Evolutionary conservation across 352 stramenopile species (phyloP).

Genomic region (Phytophthora citricola): DNA sequence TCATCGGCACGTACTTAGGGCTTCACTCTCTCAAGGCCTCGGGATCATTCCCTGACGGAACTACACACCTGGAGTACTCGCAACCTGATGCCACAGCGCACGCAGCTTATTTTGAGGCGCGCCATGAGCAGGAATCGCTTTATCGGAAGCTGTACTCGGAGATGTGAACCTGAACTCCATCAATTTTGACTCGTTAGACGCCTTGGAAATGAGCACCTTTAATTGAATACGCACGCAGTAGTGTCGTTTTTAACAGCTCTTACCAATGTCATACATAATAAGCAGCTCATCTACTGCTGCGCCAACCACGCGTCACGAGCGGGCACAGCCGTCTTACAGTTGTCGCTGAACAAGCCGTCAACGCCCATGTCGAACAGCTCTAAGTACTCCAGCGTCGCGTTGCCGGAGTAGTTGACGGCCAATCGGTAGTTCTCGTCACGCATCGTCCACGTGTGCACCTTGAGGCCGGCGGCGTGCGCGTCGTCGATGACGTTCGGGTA

Average conservation of each 20-base stretch:
- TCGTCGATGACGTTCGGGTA: constrained; percentile 55
- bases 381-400: constrained; percentile 67
- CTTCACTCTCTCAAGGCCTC: constrained; percentile 61
- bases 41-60: constrained; percentile 33
- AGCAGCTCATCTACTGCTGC: constrained; percentile 27
- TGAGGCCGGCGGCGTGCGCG: constrained; percentile 59
- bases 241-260: constrained; percentile 10
- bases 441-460: constrained; percentile 70
- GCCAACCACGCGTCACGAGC: constrained; percentile 50
- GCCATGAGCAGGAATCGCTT: constrained; percentile 72
- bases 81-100: constrained; percentile 59
- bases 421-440: constrained; percentile 72
- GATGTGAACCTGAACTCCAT: background rate
- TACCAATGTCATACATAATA: constrained; percentile 1
- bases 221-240: constrained; percentile 11
- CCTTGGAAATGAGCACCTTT: background rate
- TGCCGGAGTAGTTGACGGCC: constrained; percentile 66
- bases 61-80: constrained; percentile 37
- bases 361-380: constrained; percentile 69
- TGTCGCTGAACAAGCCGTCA: constrained; percentile 70
- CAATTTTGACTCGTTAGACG: constrained; percentile 13
- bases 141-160: constrained; percentile 76
- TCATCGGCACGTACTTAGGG: constrained; percentile 66
- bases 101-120: constrained; percentile 63
- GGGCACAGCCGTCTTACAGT: constrained; percentile 59